Percentiles rank a stretch among this genome's conserved stretches.
These are phyloP conservation scores for Orobanche coerulescens DNA, from an alignment of 257 asterid genomes.

Conservation along the genomic window DNA sequence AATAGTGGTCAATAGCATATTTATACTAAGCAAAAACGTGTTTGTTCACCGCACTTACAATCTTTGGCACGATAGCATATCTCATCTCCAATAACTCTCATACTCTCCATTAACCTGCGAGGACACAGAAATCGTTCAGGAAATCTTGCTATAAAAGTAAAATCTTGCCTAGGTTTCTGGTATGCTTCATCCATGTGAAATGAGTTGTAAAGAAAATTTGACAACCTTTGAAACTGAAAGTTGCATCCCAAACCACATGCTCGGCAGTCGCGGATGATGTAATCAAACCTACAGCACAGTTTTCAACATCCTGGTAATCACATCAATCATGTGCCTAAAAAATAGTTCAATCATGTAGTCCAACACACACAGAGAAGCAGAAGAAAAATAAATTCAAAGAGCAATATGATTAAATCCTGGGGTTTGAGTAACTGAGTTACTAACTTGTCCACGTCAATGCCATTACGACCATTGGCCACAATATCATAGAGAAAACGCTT, in stretches of 20 bases:
- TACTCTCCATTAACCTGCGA: constrained; percentile 77
- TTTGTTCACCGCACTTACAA: constrained; percentile 33
- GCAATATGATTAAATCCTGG: too few relatives aligned
- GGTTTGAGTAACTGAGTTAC: constrained; percentile 26
- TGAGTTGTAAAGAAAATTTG: constrained; percentile 13
- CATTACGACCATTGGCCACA: constrained; percentile 97
- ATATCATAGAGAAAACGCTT: constrained; percentile 78
- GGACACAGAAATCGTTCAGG: constrained; percentile 14
- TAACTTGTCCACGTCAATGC: constrained; percentile 97
- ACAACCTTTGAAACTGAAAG: constrained; percentile 75
- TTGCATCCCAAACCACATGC: constrained; percentile 95
- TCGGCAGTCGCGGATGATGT: constrained; percentile 75
- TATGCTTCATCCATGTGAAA: constrained; percentile 1
- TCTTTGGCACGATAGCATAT: constrained; percentile 91
- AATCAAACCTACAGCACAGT: constrained; percentile 65
- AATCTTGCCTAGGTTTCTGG: background rate
- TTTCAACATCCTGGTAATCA: background rate
- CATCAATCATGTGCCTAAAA: constrained; percentile 16
- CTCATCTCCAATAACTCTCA: constrained; percentile 91
- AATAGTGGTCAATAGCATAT: constrained; percentile 11
- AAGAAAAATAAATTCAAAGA: too few relatives aligned
- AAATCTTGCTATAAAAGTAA: background rate
- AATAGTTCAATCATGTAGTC: constrained; percentile 15
- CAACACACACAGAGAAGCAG: background rate
- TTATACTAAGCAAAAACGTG: constrained; percentile 5